These are phyloP conservation scores for Penium margaritaceum DNA, from an alignment of 139 green algal genomes.

Conservation along the genomic window DNA sequence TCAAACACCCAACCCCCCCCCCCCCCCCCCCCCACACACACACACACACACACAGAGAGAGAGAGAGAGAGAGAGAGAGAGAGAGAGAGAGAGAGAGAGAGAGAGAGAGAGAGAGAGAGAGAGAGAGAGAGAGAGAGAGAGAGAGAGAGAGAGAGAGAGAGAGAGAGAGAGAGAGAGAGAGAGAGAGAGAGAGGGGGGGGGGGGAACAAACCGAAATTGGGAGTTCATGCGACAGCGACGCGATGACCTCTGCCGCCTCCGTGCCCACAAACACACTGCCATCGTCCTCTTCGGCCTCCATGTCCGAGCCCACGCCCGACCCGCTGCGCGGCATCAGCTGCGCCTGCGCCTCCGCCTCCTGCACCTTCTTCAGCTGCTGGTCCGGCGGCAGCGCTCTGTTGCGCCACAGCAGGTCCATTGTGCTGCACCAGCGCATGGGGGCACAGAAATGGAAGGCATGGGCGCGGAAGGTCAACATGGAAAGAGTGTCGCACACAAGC, in stretches of 20 bases:
- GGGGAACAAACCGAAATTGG: no score
- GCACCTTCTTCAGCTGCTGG: conserved; percentile 6
- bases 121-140: neutral
- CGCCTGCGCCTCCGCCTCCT: neutral
- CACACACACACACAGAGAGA: no score
- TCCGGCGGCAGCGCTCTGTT: conserved; percentile 23
- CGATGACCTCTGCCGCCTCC: neutral
- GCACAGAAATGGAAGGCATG: no score
- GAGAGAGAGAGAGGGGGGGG: neutral
- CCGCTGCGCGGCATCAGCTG: neutral
- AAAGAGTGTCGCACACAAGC: no score
- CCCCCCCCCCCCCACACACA: no score
- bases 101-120: no score
- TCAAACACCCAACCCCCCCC: no score
- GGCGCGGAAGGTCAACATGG: no score
- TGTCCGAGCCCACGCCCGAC: neutral
- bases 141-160: neutral
- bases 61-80: no score
- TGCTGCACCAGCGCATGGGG: no score
- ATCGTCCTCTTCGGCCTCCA: neutral
- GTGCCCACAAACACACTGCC: neutral
- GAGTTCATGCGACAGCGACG: neutral
- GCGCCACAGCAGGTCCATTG: conserved; percentile 13
- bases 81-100: no score
- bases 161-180: neutral